These are phyloP conservation scores for Lizonia empirigonia DNA, from an alignment of 2,329 filamentous ascomycete species.

Conservation along the genomic window DNA sequence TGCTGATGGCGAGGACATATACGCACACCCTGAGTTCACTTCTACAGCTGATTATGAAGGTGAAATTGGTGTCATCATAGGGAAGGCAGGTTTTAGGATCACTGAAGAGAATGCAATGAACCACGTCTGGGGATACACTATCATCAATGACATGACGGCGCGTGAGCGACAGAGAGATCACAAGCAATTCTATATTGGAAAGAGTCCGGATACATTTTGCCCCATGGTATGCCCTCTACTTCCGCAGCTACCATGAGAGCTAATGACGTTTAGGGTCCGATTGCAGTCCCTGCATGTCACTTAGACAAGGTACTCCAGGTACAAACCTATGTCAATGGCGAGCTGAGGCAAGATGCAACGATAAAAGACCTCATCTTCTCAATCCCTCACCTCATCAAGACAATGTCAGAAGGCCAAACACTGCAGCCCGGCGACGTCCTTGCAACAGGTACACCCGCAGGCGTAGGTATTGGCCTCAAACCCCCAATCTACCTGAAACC, in stretches of 20 bases:
- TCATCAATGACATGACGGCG: slow-evolving; percentile 51
- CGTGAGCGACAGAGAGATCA: slow-evolving; percentile 47
- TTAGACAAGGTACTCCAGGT: slow-evolving; percentile 53
- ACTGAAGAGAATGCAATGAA: slow-evolving; percentile 54
- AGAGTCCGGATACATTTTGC: slow-evolving; percentile 62
- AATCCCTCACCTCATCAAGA: slow-evolving; percentile 53
- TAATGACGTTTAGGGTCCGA: slow-evolving; percentile 50
- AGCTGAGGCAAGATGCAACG: slow-evolving; percentile 54
- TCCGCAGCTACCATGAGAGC: neutral
- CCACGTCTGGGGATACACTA: slow-evolving; percentile 63
- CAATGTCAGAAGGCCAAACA: slow-evolving; percentile 54
- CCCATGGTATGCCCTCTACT: slow-evolving; percentile 53
- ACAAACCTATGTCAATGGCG: slow-evolving; percentile 55
- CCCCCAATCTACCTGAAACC: slow-evolving; percentile 41
- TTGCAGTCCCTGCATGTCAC: slow-evolving; percentile 56
- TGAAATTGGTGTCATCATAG: slow-evolving; percentile 63
- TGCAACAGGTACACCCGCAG: slow-evolving; percentile 56
- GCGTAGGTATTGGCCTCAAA: slow-evolving; percentile 49
- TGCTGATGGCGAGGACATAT: slow-evolving; percentile 55
- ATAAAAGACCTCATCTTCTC: slow-evolving; percentile 56
- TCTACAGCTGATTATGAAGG: slow-evolving; percentile 61
- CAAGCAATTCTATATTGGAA: slow-evolving; percentile 66
- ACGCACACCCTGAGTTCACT: slow-evolving; percentile 56
- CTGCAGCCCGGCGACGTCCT: slow-evolving; percentile 55
- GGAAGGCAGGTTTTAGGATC: slow-evolving; percentile 55